Conservation (phyloP, 148 eudicot species). For the Vaccinium myrtillus region DNA sequence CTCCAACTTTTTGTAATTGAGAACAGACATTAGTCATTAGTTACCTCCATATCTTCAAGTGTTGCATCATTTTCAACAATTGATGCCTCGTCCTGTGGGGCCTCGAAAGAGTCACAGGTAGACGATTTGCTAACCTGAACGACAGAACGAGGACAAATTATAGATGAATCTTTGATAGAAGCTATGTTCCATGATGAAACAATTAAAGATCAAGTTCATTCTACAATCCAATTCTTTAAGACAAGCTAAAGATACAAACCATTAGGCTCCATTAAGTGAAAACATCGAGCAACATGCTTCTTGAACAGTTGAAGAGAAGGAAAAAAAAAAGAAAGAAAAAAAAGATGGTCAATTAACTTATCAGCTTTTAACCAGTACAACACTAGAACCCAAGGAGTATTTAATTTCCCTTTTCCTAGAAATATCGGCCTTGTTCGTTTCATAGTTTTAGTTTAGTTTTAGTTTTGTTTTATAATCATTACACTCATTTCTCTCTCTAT, state of each 20-base stretch:
- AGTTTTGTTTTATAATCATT: too few relatives aligned
- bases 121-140: constrained; percentile 77
- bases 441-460: too few relatives aligned
- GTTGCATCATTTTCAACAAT: constrained; percentile 78
- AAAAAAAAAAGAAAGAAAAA: neutral
- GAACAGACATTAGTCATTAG: neutral
- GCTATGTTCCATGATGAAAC: neutral
- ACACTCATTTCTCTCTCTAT: too few relatives aligned
- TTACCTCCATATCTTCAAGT: constrained; percentile 92
- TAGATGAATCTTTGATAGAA: neutral
- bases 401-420: neutral
- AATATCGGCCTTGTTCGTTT: too few relatives aligned
- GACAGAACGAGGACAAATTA: neutral
- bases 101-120: constrained; percentile 96
- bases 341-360: neutral
- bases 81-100: constrained; percentile 74
- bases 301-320: neutral
- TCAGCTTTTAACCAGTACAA: neutral
- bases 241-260: neutral
- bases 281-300: neutral
- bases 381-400: neutral
- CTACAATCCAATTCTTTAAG: neutral
- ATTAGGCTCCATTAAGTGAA: neutral
- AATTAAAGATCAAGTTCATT: neutral
- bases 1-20: neutral